A percentile compares a stretch with the other conserved stretches of the same genome.
These are phyloP conservation scores for Lycium barbarum DNA, from an alignment of 257 asterid species.

Conservation along the genomic window DNA sequence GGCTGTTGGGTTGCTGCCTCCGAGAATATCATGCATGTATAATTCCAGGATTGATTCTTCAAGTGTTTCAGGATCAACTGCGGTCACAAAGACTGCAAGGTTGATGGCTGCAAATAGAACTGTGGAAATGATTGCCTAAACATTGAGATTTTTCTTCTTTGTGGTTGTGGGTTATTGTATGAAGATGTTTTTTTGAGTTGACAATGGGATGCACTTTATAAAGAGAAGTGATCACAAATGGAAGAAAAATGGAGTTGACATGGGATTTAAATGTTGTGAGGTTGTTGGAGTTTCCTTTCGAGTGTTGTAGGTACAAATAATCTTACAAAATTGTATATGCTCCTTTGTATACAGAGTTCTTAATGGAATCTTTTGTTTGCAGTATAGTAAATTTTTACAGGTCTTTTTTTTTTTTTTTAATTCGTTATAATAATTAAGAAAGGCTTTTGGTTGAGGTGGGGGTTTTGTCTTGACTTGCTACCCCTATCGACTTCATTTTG, in stretches of 20 bases:
- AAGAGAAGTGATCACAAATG: conserved; percentile 5
- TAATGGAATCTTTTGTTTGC: background rate
- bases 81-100: background rate
- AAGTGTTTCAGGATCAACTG: background rate
- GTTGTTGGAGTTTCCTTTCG: background rate
- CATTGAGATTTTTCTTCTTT: conserved; percentile 30
- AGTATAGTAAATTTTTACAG: background rate
- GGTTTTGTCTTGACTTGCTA: too few species aligned
- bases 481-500: too few species aligned
- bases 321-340: background rate
- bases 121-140: background rate
- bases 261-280: background rate
- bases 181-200: background rate
- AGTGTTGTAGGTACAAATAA: background rate
- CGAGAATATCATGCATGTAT: background rate
- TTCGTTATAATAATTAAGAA: background rate
- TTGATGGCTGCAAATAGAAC: background rate
- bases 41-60: background rate
- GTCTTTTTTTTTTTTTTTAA: too few species aligned
- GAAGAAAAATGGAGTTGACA: conserved; percentile 36
- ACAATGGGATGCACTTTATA: conserved; percentile 20
- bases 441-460: background rate
- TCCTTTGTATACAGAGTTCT: background rate
- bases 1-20: conserved; percentile 79
- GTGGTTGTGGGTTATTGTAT: background rate